phyloP scores from a whole-genome alignment of 2,329 filamentous ascomycete genomes.

The Fusarium sp. region DNA sequence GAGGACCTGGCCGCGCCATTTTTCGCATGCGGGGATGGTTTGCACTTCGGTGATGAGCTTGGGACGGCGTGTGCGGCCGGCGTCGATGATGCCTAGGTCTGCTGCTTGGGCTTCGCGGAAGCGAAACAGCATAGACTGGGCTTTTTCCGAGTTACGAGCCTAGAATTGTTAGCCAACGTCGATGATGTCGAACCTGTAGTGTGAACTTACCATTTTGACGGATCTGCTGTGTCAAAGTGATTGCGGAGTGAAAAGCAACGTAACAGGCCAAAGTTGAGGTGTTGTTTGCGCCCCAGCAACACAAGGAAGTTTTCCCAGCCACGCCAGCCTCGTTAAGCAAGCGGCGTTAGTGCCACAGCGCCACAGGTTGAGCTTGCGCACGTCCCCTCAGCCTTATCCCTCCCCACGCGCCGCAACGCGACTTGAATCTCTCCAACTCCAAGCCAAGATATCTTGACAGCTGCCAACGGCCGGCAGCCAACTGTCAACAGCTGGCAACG shows the following conservation, averaged over 20 bases:
- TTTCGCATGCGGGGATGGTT: slow-evolving; percentile 88
- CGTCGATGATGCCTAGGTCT: slow-evolving; percentile 95
- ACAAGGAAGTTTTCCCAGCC: slow-evolving; percentile 43
- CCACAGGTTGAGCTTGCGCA: slow-evolving; percentile 14
- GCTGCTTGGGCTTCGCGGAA: slow-evolving; percentile 98
- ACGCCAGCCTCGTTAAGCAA: slow-evolving; percentile 35
- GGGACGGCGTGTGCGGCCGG: slow-evolving; percentile 86
- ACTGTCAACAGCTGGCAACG: background rate
- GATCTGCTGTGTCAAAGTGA: slow-evolving; percentile 13
- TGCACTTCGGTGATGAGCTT: slow-evolving; percentile 90
- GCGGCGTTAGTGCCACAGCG: slow-evolving; percentile 24
- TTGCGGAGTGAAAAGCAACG: slow-evolving; percentile 5
- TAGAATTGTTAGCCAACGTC: slow-evolving; percentile 49
- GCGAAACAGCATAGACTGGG: slow-evolving; percentile 99
- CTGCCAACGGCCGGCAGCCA: slow-evolving; percentile 1
- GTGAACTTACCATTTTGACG: slow-evolving; percentile 43
- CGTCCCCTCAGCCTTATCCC: slow-evolving; percentile 35
- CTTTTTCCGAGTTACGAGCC: slow-evolving; percentile 98
- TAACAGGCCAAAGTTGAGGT: slow-evolving; percentile 20
- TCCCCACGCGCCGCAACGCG: slow-evolving; percentile 6
- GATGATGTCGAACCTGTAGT: fast-evolving
- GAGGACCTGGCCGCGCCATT: slow-evolving; percentile 97
- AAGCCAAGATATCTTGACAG: background rate
- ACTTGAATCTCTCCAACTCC: slow-evolving; percentile 4
- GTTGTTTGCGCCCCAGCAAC: slow-evolving; percentile 33